Conservation (phyloP, 352 stramenopile species). For the Pythium guiyangense region DNA sequence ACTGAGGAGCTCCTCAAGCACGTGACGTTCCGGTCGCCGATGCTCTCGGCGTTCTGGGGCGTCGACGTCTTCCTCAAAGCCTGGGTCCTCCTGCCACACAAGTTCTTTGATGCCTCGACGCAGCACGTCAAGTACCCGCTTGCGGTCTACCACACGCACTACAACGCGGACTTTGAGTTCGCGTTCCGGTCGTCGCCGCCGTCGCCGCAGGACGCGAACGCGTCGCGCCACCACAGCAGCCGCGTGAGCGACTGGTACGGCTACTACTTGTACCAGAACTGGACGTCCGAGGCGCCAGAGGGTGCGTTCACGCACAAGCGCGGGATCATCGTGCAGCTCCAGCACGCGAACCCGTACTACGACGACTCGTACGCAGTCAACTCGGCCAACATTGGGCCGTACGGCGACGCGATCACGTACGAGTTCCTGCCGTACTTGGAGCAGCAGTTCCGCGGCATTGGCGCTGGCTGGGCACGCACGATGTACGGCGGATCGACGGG, state of each 20-base stretch:
- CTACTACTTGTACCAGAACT: constrained; percentile 71
- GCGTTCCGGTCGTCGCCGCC: constrained; percentile 33
- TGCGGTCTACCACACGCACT: constrained; percentile 78
- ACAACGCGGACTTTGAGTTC: constrained; percentile 60
- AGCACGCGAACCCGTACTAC: constrained; percentile 80
- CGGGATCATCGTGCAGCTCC: constrained; percentile 70
- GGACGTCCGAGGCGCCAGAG: constrained; percentile 46
- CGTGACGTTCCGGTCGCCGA: constrained; percentile 53
- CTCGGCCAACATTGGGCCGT: constrained; percentile 68
- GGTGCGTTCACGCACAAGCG: constrained; percentile 55
- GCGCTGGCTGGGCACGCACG: constrained; percentile 55
- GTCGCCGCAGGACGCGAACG: not conserved
- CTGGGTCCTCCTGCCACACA: constrained; percentile 64
- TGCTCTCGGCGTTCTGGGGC: constrained; percentile 64
- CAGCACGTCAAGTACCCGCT: constrained; percentile 60
- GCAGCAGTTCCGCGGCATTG: constrained; percentile 53
- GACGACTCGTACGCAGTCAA: constrained; percentile 79
- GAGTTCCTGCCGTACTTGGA: constrained; percentile 72
- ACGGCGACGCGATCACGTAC: constrained; percentile 71
- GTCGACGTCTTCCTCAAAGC: constrained; percentile 65
- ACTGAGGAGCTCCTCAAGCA: constrained; percentile 57
- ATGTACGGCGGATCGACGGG: constrained; percentile 78
- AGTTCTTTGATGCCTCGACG: constrained; percentile 50
- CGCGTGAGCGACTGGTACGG: constrained; percentile 47
- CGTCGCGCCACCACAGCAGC: too few species aligned